Evolutionary conservation across 1,284 basidiomycete species (phyloP), one percentile per base, ranked within the genome.

Genomic region (Papiliotrema terrestris): DNA sequence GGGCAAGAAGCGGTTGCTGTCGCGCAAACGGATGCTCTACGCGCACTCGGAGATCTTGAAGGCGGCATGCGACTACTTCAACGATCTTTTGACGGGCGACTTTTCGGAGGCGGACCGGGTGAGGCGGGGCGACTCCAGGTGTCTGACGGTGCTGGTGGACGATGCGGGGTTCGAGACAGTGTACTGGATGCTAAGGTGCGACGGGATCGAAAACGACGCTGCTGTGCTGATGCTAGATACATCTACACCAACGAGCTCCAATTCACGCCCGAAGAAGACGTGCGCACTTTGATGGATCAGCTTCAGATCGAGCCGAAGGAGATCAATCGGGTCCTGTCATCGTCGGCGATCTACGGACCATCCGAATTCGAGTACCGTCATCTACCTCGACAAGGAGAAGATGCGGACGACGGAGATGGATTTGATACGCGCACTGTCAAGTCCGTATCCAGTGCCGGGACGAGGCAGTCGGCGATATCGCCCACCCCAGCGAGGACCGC

Each of bases 81-180:
- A 83, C 2, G 87, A 86, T 1, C 87, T 91, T 83, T 80, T 92
- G 20, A 78, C 81, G 29, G 88, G 86, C 0, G 82, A 84, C 0
- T 91, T 89, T 67, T 73, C 83, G 5, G 87, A 89, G 71, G 83
- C 79, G 45, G 62, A 67, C 2, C 15, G 74, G 1, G 67, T 66
- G 5, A 61, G 73, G 9, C 54, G 73, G 3, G 51, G 52, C 4
- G 56, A 53, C 1, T 23, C 22, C 23, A 50, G 45, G 25, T 54
- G 52, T 15, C 49, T 52, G 2, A 56, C 57, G 1, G 48, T 68
- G 1, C 77, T 86, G 25, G 86, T 91, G 11, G 86, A 89, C 63
- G 89, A 91, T 71, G 87, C 87, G 8, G 87, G 88, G 61, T 92
- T 87, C 63, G 82, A 84, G 47, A 89, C 88, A 0, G 83, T 89